phyloP scores from a whole-genome alignment of 768 basidiomycete genomes.

The Xerocomus spinulosus region DNA sequence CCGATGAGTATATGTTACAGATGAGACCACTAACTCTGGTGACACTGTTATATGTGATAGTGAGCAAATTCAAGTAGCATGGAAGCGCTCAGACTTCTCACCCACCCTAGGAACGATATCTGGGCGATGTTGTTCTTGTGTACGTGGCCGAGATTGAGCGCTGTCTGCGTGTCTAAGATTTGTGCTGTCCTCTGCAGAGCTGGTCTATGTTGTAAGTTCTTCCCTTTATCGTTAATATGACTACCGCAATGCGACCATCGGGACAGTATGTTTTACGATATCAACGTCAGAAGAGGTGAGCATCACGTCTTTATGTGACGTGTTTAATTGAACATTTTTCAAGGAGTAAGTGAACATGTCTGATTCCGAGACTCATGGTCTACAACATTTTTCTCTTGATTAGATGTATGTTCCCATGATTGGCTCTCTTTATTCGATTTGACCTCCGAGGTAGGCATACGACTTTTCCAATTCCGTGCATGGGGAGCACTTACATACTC shows the following conservation, averaged over 20 bases:
- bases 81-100: not conserved
- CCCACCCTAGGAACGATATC: slow-evolving; percentile 25
- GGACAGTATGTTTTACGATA: slow-evolving; percentile 19
- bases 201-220: slow-evolving; percentile 18
- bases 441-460: slow-evolving; percentile 15
- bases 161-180: slow-evolving; percentile 3
- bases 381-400: not conserved
- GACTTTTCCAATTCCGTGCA: slow-evolving; percentile 29
- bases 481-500: slow-evolving; percentile 30
- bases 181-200: slow-evolving; percentile 4
- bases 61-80: slow-evolving; percentile 6
- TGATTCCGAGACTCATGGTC: not conserved
- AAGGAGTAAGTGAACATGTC: slow-evolving; percentile 21
- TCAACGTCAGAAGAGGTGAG: slow-evolving; percentile 19
- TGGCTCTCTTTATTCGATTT: not conserved
- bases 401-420: slow-evolving; percentile 19
- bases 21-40: slow-evolving; percentile 25
- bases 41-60: slow-evolving; percentile 22
- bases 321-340: slow-evolving; percentile 1
- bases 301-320: not conserved
- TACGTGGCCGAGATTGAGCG: slow-evolving; percentile 7
- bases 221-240: not conserved
- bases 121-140: slow-evolving; percentile 29
- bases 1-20: slow-evolving; percentile 10
- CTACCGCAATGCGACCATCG: not conserved